These are phyloP conservation scores for Cladophialophora chaetospira DNA, from an alignment of 2,329 filamentous ascomycete species.

Conservation along the genomic window DNA sequence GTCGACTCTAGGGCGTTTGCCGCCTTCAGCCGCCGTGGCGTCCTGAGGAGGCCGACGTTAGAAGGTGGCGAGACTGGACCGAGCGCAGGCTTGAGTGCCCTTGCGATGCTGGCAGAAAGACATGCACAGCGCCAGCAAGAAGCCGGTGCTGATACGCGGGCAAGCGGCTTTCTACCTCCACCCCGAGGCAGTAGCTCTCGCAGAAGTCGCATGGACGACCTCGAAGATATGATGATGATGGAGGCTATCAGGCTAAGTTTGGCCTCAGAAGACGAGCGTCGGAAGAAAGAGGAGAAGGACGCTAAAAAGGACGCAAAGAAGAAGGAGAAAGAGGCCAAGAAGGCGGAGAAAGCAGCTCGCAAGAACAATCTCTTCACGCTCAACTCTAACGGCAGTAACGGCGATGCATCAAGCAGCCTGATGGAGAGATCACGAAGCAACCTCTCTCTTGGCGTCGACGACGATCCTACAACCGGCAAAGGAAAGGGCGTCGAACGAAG, in stretches of 20 bases:
- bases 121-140: conserved; percentile 39
- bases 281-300: conserved; percentile 80
- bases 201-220: conserved; percentile 72
- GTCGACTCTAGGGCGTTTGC: conserved; percentile 55
- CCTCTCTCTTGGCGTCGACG: conserved; percentile 42
- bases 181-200: conserved; percentile 56
- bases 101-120: conserved; percentile 51
- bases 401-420: conserved; percentile 48
- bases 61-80: conserved; percentile 40
- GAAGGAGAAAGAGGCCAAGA: conserved; percentile 80
- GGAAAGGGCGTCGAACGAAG: conserved; percentile 69
- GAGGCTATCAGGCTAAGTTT: conserved; percentile 90
- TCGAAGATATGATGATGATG: conserved; percentile 98
- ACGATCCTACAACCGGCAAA: conserved; percentile 53
- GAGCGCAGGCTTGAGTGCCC: conserved; percentile 43
- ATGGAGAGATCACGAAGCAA: conserved; percentile 41
- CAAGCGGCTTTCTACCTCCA: conserved; percentile 39
- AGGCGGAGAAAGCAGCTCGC: conserved; percentile 67
- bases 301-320: conserved; percentile 80
- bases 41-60: conserved; percentile 46
- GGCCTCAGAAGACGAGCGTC: conserved; percentile 91
- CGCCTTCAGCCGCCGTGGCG: conserved; percentile 60
- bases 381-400: conserved; percentile 63
- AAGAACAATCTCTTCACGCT: conserved; percentile 58
- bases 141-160: conserved; percentile 40